A percentile compares a stretch with the other conserved stretches of the same genome.
phyloP scores from a whole-genome alignment of 805 yeast genomes.

The Starmera quercuum region DNA sequence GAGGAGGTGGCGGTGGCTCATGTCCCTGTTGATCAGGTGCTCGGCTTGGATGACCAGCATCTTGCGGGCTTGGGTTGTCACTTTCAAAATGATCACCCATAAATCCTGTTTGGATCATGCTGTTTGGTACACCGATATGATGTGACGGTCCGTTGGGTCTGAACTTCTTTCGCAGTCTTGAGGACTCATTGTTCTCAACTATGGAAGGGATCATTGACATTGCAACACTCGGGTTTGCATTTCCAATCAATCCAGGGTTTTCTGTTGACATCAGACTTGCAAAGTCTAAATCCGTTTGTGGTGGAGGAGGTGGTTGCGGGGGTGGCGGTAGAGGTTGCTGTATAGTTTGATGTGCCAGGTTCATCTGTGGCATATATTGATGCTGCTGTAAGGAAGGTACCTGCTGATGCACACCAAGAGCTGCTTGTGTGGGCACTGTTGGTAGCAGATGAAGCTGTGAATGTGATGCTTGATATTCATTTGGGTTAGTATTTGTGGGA shows the following conservation, averaged over 20 bases:
- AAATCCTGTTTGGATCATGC: too few relatives aligned
- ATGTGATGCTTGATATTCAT: not conserved
- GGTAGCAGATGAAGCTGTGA: not conserved
- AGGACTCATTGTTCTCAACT: too few relatives aligned
- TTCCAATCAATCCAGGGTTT: not conserved
- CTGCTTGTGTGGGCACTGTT: not conserved
- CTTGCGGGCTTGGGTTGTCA: too few relatives aligned
- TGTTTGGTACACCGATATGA: too few relatives aligned
- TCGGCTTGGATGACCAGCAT: slow-evolving; percentile 3
- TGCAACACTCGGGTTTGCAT: too few relatives aligned
- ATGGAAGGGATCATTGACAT: too few relatives aligned
- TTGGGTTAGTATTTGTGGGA: not conserved
- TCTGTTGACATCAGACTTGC: not conserved
- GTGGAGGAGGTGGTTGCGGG: slow-evolving; percentile 3
- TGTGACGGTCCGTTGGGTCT: too few relatives aligned
- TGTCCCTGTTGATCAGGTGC: too few relatives aligned
- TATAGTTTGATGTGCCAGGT: not conserved
- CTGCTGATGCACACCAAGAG: slow-evolving; percentile 1
- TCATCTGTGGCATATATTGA: slow-evolving; percentile 4
- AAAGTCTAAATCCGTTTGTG: not conserved
- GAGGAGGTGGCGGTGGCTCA: too few relatives aligned
- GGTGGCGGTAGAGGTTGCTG: slow-evolving; percentile 3
- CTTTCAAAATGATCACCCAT: too few relatives aligned
- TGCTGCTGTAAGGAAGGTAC: slow-evolving; percentile 1
- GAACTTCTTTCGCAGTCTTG: too few relatives aligned